Evolutionary conservation across 441 rosid species (phyloP).

Genomic region (Iberis amara): DNA sequence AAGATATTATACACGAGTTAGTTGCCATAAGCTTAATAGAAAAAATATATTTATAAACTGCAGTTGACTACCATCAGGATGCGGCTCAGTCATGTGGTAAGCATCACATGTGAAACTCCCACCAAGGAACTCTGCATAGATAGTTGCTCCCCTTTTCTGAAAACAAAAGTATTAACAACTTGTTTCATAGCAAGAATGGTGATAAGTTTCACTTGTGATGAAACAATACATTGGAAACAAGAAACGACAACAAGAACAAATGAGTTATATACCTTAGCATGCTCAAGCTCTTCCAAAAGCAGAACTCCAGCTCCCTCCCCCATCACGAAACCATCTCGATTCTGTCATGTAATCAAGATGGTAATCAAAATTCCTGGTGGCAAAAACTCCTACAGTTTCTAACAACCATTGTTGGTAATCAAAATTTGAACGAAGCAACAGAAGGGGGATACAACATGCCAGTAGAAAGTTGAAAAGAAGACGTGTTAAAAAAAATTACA

Average conservation of each 20-base stretch:
- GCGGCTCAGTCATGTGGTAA: conserved; percentile 95
- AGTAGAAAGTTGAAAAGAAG: not conserved
- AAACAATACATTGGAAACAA: not conserved
- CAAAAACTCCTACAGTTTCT: not conserved
- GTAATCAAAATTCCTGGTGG: too few species aligned
- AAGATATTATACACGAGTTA: not conserved
- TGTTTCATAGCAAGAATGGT: conserved; percentile 4
- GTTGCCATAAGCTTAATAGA: not conserved
- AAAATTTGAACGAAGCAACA: not conserved
- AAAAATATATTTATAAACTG: not conserved
- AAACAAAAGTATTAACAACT: conserved; percentile 16
- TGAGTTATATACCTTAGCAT: conserved; percentile 67
- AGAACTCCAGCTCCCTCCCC: conserved; percentile 98
- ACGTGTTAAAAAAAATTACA: conserved; percentile 35
- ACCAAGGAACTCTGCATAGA: conserved; percentile 91
- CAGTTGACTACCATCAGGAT: conserved; percentile 66
- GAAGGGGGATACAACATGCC: conserved; percentile 4
- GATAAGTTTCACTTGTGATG: conserved; percentile 4
- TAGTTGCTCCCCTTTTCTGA: conserved; percentile 86
- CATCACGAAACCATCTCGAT: conserved; percentile 95
- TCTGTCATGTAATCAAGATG: conserved; percentile 35
- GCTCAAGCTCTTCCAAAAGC: conserved; percentile 90
- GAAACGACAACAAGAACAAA: conserved; percentile 1
- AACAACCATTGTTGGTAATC: not conserved
- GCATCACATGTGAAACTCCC: conserved; percentile 98